Base-by-base conservation (phyloP, 768 basidiomycete genomes). In the Suillus cothurnatus region DNA sequence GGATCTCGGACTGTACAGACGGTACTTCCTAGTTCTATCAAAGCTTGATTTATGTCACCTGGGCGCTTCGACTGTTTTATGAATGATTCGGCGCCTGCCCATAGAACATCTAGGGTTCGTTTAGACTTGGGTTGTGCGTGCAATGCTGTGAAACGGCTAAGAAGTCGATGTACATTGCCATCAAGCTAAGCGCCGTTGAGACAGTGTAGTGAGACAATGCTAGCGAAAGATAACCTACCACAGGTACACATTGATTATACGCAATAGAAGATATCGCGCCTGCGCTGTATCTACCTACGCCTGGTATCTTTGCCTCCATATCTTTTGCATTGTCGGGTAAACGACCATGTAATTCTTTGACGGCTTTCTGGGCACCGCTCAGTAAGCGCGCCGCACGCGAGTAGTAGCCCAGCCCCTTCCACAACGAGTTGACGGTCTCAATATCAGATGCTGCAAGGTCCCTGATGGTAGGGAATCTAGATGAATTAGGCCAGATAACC, bases 21-120 rank as follows among this genome's bases (percentile, higher is more conserved):
- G 4, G 94, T 97, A 73, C 92, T 93, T 58, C 96, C 96, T 8
- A 98, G 86, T 73, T 99, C 96, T 74, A 98, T 98, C 60, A 99
- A 81, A 17, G 93, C 95, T 78, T 97, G 92, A 72, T 97, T 97
- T 68, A 95, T 82, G 73, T 96, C 93, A 21, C 95, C 94, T 0
- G 94, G 86, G 67, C 83, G 75, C 39, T 84, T 70, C 0, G 81
- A 73, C 15, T 68, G 80, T 47, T 85, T 76, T 12, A 97, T 90
- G 74, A 97, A 84, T 3, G 81, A 82, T 47, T 81, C 81, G 1
- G 95, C 95, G 6, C 86, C 89, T 6, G 81, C 77, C 95, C 95
- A 97, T n/a, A 98, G 79, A 61, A 92, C 76, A 70, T 94, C 89
- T 61, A 93, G 84, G 0, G 92, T 90, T 14, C 79, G 71, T 73